A percentile compares a stretch with the other conserved stretches of the same genome.
Evolutionary conservation across 495 filamentous ascomycete species (phyloP).

Genomic region (Evernia prunastri): DNA sequence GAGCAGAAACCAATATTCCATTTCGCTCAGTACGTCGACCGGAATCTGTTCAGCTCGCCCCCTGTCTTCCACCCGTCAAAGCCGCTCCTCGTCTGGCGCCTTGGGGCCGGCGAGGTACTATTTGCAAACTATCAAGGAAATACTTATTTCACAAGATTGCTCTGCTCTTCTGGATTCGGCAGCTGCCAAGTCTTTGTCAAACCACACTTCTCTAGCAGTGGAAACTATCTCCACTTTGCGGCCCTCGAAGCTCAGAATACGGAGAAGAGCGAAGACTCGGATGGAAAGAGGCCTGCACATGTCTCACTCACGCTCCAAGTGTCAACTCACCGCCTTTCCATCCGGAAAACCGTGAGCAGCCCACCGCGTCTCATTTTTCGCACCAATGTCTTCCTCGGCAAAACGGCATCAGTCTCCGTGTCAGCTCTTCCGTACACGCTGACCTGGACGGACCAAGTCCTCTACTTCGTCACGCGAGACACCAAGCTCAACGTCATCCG

Average conservation of each 20-base stretch:
- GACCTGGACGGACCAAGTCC: slow-evolving; percentile 13
- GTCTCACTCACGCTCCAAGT: slow-evolving; percentile 11
- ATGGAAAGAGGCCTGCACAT: not conserved
- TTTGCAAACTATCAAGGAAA: slow-evolving; percentile 9
- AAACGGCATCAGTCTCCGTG: slow-evolving; percentile 10
- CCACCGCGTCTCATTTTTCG: slow-evolving; percentile 13
- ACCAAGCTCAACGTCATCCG: slow-evolving; percentile 9
- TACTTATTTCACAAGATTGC: slow-evolving; percentile 13
- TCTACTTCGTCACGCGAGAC: slow-evolving; percentile 11
- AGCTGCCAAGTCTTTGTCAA: slow-evolving; percentile 11
- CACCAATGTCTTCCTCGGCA: slow-evolving; percentile 11
- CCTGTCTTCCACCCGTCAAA: slow-evolving; percentile 9
- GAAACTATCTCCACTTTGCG: slow-evolving; percentile 7
- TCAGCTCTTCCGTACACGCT: slow-evolving; percentile 15
- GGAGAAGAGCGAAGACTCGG: not conserved
- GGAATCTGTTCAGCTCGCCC: slow-evolving; percentile 8
- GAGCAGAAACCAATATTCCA: slow-evolving; percentile 6
- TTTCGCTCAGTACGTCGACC: not conserved
- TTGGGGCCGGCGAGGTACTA: slow-evolving; percentile 6
- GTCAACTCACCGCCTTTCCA: slow-evolving; percentile 16
- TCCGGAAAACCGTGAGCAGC: slow-evolving; percentile 12
- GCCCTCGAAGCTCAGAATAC: slow-evolving; percentile 9
- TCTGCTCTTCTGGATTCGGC: slow-evolving; percentile 7
- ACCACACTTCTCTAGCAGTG: slow-evolving; percentile 7
- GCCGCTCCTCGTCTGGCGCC: slow-evolving; percentile 8